Evolutionary conservation across 768 basidiomycete genomes (phyloP).

Genomic region (Phlebiopsis flavidoalba): DNA sequence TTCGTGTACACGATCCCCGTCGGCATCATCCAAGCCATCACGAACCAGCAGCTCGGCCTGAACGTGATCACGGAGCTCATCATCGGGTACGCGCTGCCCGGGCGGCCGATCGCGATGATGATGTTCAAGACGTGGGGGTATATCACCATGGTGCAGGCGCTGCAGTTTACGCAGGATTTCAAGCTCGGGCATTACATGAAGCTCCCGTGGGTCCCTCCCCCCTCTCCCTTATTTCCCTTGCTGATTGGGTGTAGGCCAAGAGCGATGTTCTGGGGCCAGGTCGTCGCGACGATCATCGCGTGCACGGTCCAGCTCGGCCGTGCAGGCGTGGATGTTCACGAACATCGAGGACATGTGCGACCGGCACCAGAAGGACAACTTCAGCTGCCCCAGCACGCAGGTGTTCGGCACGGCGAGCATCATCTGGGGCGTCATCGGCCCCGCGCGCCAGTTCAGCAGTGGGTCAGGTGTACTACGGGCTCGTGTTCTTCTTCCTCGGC

Average conservation of each 20-base stretch:
- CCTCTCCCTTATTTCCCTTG: background rate
- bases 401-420: conserved; percentile 79
- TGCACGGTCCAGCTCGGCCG: conserved; percentile 71
- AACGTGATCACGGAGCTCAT: conserved; percentile 76
- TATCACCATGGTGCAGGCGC: conserved; percentile 57
- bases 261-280: conserved; percentile 67
- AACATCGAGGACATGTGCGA: conserved; percentile 61
- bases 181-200: conserved; percentile 76
- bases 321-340: conserved; percentile 75
- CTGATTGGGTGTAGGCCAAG: conserved; percentile 34
- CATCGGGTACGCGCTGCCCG: conserved; percentile 71
- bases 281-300: conserved; percentile 61
- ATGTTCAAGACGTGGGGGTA: conserved; percentile 67
- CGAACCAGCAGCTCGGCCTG: conserved; percentile 60
- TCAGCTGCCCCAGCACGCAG: conserved; percentile 64
- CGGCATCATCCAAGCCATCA: conserved; percentile 61
- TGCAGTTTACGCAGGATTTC: conserved; percentile 68
- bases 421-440: conserved; percentile 75
- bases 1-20: conserved; percentile 14
- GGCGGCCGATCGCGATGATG: conserved; percentile 73
- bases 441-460: conserved; percentile 61
- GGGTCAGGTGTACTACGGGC: conserved; percentile 54
- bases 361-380: conserved; percentile 49
- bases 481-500: conserved; percentile 79
- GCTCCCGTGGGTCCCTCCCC: conserved; percentile 34